Evolutionary conservation across 2,329 filamentous ascomycete genomes (phyloP).

Genomic region (Albophoma yamanashiensis): DNA sequence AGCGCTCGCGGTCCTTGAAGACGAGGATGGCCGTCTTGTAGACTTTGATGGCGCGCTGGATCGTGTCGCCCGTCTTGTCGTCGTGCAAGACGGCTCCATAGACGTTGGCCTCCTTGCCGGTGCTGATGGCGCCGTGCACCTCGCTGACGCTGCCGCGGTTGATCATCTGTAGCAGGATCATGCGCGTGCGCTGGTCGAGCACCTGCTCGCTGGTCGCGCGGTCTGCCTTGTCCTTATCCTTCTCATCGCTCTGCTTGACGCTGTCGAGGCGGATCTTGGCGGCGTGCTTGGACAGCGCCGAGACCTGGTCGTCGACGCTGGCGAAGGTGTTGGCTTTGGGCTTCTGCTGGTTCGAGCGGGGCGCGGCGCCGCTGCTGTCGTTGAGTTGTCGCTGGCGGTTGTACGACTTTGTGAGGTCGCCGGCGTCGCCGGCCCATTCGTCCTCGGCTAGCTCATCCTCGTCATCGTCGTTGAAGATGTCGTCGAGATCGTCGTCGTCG

Average conservation of each 20-base stretch:
- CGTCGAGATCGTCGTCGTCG: constrained; percentile 11
- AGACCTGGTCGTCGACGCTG: constrained; percentile 78
- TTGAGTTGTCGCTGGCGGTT: constrained; percentile 71
- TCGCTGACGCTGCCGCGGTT: constrained; percentile 83
- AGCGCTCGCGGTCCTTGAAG: constrained; percentile 95
- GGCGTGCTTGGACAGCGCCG: constrained; percentile 74
- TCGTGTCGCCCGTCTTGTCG: constrained; percentile 38
- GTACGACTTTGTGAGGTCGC: constrained; percentile 76
- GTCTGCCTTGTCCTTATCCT: constrained; percentile 79
- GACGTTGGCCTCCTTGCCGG: constrained; percentile 96
- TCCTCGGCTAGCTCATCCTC: constrained; percentile 36
- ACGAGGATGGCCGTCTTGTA: constrained; percentile 98
- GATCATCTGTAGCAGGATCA: constrained; percentile 94
- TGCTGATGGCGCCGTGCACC: constrained; percentile 90
- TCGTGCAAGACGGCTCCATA: constrained; percentile 73
- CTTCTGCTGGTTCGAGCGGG: constrained; percentile 68
- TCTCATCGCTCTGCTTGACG: constrained; percentile 36
- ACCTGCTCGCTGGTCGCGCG: constrained; percentile 92
- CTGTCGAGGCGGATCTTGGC: constrained; percentile 73
- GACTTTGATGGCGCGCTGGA: constrained; percentile 88
- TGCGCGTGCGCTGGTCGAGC: constrained; percentile 82
- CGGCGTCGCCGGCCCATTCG: constrained; percentile 46
- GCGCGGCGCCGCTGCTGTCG: constrained; percentile 37
- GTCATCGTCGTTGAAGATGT: constrained; percentile 25
- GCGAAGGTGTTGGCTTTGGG: constrained; percentile 70